A percentile compares a stretch with the other conserved stretches of the same genome.
These are phyloP conservation scores for Megacollybia marginata DNA, from an alignment of 768 basidiomycete genomes.

Conservation along the genomic window DNA sequence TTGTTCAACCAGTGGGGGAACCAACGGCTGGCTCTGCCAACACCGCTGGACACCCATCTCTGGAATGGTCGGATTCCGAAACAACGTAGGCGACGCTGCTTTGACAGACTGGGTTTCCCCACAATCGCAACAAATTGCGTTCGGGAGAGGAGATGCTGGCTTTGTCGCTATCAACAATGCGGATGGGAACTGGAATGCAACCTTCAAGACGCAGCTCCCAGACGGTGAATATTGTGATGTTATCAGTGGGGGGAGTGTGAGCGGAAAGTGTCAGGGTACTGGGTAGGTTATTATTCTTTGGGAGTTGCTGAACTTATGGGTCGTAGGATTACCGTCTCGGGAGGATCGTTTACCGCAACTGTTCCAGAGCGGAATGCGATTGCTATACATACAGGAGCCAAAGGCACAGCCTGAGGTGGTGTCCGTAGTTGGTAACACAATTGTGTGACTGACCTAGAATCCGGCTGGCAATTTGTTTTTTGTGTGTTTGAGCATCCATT, in stretches of 20 bases:
- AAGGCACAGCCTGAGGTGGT: no score
- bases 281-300: conserved; percentile 27
- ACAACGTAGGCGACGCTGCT: conserved; percentile 43
- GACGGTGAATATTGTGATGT: conserved; percentile 61
- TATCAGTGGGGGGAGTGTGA: conserved; percentile 35
- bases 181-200: conserved; percentile 45
- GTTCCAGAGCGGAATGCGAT: conserved; percentile 46
- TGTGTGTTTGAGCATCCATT: no score
- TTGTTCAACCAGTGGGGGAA: conserved; percentile 41
- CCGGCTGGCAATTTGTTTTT: no score
- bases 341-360: conserved; percentile 41
- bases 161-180: conserved; percentile 66
- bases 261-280: conserved; percentile 40
- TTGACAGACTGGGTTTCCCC: conserved; percentile 55
- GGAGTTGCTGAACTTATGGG: background rate
- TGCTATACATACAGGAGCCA: conserved; percentile 45
- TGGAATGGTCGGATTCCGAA: conserved; percentile 62
- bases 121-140: conserved; percentile 54
- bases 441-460: no score
- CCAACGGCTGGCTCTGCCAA: conserved; percentile 62
- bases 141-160: conserved; percentile 52
- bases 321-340: conserved; percentile 39
- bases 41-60: conserved; percentile 51
- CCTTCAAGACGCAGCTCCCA: conserved; percentile 52
- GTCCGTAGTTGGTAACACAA: no score